phyloP scores from a whole-genome alignment of 148 eudicot species.

The Chenopodium berlandieri region DNA sequence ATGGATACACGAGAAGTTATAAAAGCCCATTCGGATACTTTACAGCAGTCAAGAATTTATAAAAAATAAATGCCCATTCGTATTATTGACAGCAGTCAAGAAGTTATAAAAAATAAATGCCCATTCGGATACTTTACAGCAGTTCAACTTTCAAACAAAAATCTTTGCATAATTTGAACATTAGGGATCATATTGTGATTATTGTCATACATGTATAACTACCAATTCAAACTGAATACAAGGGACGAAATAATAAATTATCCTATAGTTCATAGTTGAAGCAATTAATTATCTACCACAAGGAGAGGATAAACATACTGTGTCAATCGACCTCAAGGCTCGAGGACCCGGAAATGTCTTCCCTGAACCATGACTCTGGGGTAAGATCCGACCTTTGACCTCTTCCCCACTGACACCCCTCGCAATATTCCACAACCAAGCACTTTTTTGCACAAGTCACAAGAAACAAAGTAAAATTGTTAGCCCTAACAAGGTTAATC shows the following conservation, averaged over 20 bases:
- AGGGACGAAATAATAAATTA: neutral
- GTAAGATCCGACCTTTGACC: slow-evolving; percentile 83
- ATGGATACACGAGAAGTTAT: neutral
- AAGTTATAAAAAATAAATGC: neutral
- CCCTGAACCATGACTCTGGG: slow-evolving; percentile 93
- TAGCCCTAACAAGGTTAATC: neutral
- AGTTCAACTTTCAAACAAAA: neutral
- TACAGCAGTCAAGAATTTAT: neutral
- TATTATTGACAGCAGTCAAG: neutral
- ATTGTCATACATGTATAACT: neutral
- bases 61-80: neutral
- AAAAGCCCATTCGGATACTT: neutral
- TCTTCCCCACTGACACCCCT: slow-evolving; percentile 87
- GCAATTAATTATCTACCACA: neutral
- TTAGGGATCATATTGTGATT: neutral
- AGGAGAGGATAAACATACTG: slow-evolving; percentile 40
- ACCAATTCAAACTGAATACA: neutral
- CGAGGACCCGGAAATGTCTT: slow-evolving; percentile 86
- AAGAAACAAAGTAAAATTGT: neutral
- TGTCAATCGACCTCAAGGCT: slow-evolving; percentile 54
- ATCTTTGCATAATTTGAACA: neutral
- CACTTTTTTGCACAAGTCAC: slow-evolving; percentile 35
- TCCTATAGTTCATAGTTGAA: neutral
- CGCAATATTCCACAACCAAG: slow-evolving; percentile 95
- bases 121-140: neutral